Base-by-base conservation (phyloP, 805 yeast species). In the Yamadazyma phyllophila region DNA sequence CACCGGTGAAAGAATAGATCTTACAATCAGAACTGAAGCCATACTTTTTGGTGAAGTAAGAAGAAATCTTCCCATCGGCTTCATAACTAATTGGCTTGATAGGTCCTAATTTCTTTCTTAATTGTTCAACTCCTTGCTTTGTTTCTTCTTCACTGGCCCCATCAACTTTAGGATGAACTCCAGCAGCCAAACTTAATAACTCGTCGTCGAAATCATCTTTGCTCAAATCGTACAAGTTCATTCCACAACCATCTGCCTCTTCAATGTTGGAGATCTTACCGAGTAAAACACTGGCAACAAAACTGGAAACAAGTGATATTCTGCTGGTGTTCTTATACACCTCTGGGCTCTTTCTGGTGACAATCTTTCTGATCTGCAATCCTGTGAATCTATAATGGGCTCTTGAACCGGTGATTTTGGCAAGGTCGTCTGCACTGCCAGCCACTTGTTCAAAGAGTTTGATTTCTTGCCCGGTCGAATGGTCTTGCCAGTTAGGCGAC, bases 401-500 rank as follows among this genome's bases (percentile, higher is more conserved):
- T 55, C 83, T 78, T 2, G 96, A 86, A 1, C 97, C 97, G 0
- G 96, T 85, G 17, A 83, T 63, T 31, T 69, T 56, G 7, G 95
- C 90, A 58, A 90, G 66, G 5, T 66, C 55, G 26, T 91, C 94
- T 5, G 66, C 60, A 7, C 70, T 70, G 2, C 87, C 90, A 9
- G 77, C 77, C 1, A 69, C 69, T 1, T 61, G 60, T 57, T 88
- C 94, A 55, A 88, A 83, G 29, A 62, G 73, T 26, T 68, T 58
- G 45, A 87, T 73, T 60, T 90, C 96, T 15, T 71, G 65, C 3
- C 80, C 84, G 0, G 97, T 90, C 17, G 94, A 84, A 59, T 88
- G 96, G 59, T 90, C 97, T 64, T 90, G 97, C 97, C 97, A 90
- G 60, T 91, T 90, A 7, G 97, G 96, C 4, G 95, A 83, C 34